phyloP scores from a whole-genome alignment of 768 basidiomycete species.

The Agrocybe praecox region DNA sequence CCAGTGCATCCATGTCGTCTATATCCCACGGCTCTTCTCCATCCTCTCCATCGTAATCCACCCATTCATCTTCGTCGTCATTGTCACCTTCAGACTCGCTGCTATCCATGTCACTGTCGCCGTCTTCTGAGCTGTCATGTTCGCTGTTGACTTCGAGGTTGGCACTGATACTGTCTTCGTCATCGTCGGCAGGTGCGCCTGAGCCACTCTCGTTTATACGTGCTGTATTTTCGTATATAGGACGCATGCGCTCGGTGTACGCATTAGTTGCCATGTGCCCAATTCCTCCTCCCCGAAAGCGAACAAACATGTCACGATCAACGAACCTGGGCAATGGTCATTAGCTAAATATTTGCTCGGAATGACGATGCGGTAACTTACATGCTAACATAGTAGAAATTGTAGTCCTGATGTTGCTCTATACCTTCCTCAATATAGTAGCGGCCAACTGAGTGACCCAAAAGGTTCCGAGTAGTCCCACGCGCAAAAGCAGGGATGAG shows the following conservation, averaged over 20 bases:
- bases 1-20: no score
- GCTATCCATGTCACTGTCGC: no score
- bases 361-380: slow-evolving; percentile 17
- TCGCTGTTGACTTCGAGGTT: no score
- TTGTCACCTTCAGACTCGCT: no score
- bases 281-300: slow-evolving; percentile 25
- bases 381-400: slow-evolving; percentile 35
- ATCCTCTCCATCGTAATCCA: no score
- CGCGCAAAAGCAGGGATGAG: slow-evolving; percentile 35
- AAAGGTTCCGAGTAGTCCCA: slow-evolving; percentile 11
- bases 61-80: no score
- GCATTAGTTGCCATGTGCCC: slow-evolving; percentile 22
- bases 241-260: neutral
- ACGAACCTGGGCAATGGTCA: slow-evolving; percentile 20
- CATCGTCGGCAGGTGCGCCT: no score
- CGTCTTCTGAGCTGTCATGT: no score
- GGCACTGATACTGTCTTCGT: no score
- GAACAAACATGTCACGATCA: slow-evolving; percentile 34
- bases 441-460: slow-evolving; percentile 7
- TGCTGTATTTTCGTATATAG: neutral
- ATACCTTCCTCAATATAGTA: neutral
- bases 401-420: slow-evolving; percentile 28
- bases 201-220: no score
- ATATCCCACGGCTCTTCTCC: no score
- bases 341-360: neutral